These are phyloP conservation scores for Auricularia sp. DNA, from an alignment of 768 basidiomycete species.

Conservation along the genomic window DNA sequence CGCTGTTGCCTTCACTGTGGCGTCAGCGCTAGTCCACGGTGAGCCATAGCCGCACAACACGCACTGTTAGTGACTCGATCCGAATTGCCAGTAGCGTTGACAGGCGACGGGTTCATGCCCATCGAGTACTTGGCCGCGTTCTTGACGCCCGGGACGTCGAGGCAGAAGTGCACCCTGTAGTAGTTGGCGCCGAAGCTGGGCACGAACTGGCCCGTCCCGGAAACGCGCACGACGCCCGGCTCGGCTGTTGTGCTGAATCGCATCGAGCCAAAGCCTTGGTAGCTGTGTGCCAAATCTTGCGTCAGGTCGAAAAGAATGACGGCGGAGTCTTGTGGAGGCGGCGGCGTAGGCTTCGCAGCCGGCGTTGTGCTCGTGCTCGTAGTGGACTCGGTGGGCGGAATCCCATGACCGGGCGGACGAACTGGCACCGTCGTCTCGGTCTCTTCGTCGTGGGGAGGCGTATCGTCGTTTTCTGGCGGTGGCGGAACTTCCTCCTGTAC, in stretches of 20 bases:
- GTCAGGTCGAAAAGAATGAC: slow-evolving; percentile 9
- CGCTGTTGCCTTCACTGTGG: background rate
- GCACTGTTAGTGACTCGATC: no score
- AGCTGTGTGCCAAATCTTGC: slow-evolving; percentile 8
- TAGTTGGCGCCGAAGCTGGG: slow-evolving; percentile 9
- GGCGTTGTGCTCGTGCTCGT: background rate
- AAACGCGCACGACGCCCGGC: slow-evolving; percentile 6
- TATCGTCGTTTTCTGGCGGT: no score
- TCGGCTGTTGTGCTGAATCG: background rate
- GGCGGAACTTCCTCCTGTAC: background rate
- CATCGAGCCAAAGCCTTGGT: slow-evolving; percentile 6
- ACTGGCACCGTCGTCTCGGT: no score
- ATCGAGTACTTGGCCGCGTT: background rate
- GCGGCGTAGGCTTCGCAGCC: background rate
- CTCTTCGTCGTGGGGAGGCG: no score
- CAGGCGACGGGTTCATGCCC: background rate
- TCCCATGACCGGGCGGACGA: no score
- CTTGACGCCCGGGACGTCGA: slow-evolving; percentile 7
- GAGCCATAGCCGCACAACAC: no score
- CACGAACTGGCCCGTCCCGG: slow-evolving; percentile 6
- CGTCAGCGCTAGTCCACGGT: no score
- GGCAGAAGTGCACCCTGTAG: slow-evolving; percentile 11
- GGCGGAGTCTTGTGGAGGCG: background rate
- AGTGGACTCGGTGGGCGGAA: background rate
- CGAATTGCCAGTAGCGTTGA: background rate